phyloP scores from a whole-genome alignment of 805 yeast genomes.

The Kuraishia capsulata region DNA sequence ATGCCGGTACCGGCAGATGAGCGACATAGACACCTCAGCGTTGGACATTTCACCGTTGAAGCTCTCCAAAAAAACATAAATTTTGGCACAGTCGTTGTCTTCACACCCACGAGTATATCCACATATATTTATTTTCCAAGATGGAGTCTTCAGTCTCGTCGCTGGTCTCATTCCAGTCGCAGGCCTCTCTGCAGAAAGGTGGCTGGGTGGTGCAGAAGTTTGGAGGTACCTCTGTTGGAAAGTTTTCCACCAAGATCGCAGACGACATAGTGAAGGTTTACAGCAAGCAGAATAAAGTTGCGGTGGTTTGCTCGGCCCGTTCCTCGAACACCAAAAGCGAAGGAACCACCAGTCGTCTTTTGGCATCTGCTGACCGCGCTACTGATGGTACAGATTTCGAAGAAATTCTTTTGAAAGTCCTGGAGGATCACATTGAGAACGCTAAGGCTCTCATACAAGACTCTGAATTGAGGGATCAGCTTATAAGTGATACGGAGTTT shows the following conservation, averaged over 20 bases:
- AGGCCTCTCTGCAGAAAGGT: constrained; percentile 4
- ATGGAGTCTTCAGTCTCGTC: constrained; percentile 1
- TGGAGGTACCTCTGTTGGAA: constrained; percentile 97
- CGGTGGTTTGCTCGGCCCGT: constrained; percentile 94
- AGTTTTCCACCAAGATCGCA: constrained; percentile 79
- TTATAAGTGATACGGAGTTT: constrained; percentile 47
- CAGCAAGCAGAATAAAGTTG: constrained; percentile 55
- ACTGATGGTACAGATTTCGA: constrained; percentile 50
- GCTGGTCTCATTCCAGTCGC: background rate
- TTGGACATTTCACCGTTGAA: no score
- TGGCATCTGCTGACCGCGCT: constrained; percentile 78
- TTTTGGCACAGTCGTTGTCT: no score
- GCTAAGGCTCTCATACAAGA: constrained; percentile 47
- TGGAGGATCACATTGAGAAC: constrained; percentile 70
- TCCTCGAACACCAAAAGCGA: constrained; percentile 86
- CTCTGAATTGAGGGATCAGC: constrained; percentile 34
- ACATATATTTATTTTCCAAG: no score
- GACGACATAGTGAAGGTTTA: constrained; percentile 73
- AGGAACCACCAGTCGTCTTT: constrained; percentile 87
- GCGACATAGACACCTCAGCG: no score
- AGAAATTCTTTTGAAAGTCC: constrained; percentile 53
- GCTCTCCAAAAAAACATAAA: no score
- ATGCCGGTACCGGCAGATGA: no score
- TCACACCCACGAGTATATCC: no score
- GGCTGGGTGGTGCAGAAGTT: constrained; percentile 86